A percentile compares a stretch with the other conserved stretches of the same genome.
Evolutionary conservation across 176 grass and related monocot genomes (phyloP).

Genomic region (Musa schizocarpa): DNA sequence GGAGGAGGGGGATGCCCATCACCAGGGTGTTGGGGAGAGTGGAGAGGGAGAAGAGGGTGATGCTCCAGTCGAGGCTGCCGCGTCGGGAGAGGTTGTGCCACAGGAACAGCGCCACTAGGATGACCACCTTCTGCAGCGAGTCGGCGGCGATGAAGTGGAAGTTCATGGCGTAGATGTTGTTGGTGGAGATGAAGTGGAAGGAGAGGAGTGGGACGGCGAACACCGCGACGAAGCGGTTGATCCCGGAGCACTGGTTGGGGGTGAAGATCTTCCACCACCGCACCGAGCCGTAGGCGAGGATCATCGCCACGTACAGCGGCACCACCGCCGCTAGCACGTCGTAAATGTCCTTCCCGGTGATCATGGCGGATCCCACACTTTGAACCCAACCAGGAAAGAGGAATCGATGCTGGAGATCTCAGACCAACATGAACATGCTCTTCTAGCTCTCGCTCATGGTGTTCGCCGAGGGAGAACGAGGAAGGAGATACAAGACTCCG

Average conservation of each 20-base stretch:
- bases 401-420: neutral
- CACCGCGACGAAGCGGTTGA: constrained; percentile 98
- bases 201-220: constrained; percentile 94
- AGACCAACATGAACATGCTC: neutral
- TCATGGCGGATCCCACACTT: constrained; percentile 32
- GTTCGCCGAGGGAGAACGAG: no score
- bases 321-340: constrained; percentile 84
- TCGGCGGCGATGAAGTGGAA: constrained; percentile 93
- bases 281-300: constrained; percentile 84
- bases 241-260: constrained; percentile 78
- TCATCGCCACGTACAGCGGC: constrained; percentile 94
- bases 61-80: constrained; percentile 70
- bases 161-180: constrained; percentile 86
- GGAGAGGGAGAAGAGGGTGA: constrained; percentile 93
- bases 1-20: constrained; percentile 93
- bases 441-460: neutral
- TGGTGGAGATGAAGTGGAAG: constrained; percentile 96
- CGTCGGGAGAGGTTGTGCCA: constrained; percentile 65
- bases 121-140: constrained; percentile 81
- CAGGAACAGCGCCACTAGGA: constrained; percentile 58
- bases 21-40: constrained; percentile 98
- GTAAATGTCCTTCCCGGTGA: constrained; percentile 88
- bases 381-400: neutral
- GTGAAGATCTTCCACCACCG: constrained; percentile 97
- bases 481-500: no score